Percentiles rank a stretch among this genome's conserved stretches.
Evolutionary conservation across 441 rosid genomes (phyloP).

Genomic region (Dalechampia spathulata): DNA sequence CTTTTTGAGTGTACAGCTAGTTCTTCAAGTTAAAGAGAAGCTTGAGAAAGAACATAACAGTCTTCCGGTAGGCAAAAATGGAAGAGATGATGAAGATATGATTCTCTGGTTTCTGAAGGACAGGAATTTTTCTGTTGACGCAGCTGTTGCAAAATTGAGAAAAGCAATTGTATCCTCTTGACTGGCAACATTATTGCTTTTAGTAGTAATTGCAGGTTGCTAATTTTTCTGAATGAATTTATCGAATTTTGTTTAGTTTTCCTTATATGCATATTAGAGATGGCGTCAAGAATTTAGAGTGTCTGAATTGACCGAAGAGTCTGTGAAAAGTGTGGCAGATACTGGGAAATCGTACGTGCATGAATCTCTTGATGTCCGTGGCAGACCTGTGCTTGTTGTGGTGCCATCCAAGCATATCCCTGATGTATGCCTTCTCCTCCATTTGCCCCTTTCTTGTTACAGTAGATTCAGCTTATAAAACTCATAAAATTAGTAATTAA

Average conservation of each 20-base stretch:
- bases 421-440: slow-evolving; percentile 38
- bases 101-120: slow-evolving; percentile 86
- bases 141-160: slow-evolving; percentile 52
- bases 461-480: no score
- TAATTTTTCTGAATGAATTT: neutral
- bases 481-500: no score
- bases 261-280: slow-evolving; percentile 46
- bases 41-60: slow-evolving; percentile 49
- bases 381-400: slow-evolving; percentile 75
- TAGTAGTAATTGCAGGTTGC: neutral
- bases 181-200: slow-evolving; percentile 1
- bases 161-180: slow-evolving; percentile 81
- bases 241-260: slow-evolving; percentile 10
- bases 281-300: slow-evolving; percentile 83
- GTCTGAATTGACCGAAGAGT: slow-evolving; percentile 58
- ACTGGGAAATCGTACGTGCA: slow-evolving; percentile 89
- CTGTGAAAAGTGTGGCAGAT: slow-evolving; percentile 42
- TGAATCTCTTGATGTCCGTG: slow-evolving; percentile 56
- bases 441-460: neutral
- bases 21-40: slow-evolving; percentile 64
- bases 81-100: slow-evolving; percentile 94
- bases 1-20: slow-evolving; percentile 37
- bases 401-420: slow-evolving; percentile 81
- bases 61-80: slow-evolving; percentile 80
- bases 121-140: slow-evolving; percentile 58